Evolutionary conservation across 2,329 filamentous ascomycete species (phyloP).

Genomic region (Ophiocordyceps polyrhachis-furcata): DNA sequence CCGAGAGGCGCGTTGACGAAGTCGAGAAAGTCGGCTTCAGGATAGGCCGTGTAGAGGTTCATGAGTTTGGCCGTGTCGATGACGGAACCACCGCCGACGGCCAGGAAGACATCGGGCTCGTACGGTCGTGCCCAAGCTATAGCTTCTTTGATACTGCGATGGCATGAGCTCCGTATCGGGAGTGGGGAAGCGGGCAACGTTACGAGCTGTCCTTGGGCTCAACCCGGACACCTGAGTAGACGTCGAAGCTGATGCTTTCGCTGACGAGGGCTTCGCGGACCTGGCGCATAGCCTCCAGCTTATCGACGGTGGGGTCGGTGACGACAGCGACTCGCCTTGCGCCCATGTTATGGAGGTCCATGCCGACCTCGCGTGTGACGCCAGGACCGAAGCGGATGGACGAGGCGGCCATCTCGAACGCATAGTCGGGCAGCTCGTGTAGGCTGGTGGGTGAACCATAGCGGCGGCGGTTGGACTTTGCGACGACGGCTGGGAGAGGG

Average conservation of each 20-base stretch:
- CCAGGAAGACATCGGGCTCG: conserved; percentile 72
- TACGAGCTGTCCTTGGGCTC: conserved; percentile 92
- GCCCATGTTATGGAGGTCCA: conserved; percentile 90
- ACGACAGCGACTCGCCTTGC: conserved; percentile 79
- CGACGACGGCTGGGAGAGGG: conserved; percentile 32
- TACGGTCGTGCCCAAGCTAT: conserved; percentile 74
- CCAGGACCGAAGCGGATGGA: conserved; percentile 88
- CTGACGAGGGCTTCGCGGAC: conserved; percentile 60
- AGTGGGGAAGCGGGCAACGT: conserved; percentile 12
- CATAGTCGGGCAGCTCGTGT: conserved; percentile 67
- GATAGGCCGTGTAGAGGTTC: conserved; percentile 87
- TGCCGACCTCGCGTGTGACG: conserved; percentile 86
- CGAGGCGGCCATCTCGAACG: conserved; percentile 95
- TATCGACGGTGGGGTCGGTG: conserved; percentile 66
- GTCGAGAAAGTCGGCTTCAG: conserved; percentile 85
- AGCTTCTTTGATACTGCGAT: conserved; percentile 58
- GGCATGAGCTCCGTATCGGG: background rate
- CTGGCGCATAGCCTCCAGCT: conserved; percentile 77
- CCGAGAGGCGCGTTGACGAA: conserved; percentile 94
- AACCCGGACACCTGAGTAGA: conserved; percentile 64
- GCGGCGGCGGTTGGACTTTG: conserved; percentile 19
- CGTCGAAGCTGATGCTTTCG: conserved; percentile 62
- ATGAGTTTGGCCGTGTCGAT: conserved; percentile 98
- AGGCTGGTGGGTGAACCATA: conserved; percentile 56
- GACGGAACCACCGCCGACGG: conserved; percentile 76